phyloP scores from a whole-genome alignment of 148 eudicot species.

The Rheum nobile region DNA sequence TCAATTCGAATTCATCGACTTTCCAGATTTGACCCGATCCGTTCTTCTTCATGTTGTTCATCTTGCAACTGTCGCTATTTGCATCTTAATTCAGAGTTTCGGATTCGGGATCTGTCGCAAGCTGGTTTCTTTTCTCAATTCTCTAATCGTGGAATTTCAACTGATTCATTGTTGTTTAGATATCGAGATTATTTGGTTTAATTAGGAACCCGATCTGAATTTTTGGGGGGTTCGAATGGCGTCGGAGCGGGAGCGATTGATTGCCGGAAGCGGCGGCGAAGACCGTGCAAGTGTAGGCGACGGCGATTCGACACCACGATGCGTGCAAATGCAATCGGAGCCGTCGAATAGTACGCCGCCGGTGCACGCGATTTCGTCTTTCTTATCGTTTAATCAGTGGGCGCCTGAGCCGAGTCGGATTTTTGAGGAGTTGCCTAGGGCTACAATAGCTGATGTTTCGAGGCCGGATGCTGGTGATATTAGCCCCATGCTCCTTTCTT shows the following conservation, averaged over 20 bases:
- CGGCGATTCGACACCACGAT: slow-evolving; percentile 17
- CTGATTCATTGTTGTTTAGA: not conserved
- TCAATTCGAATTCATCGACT: slow-evolving; percentile 6
- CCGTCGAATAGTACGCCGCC: slow-evolving; percentile 17
- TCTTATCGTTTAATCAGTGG: slow-evolving; percentile 33
- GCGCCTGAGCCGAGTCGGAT: slow-evolving; percentile 43
- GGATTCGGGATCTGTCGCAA: not conserved
- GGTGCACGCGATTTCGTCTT: slow-evolving; percentile 29
- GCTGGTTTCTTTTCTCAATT: not conserved
- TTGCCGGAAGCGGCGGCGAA: slow-evolving; percentile 30
- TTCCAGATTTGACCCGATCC: slow-evolving; percentile 9
- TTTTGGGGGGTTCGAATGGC: slow-evolving; percentile 23
- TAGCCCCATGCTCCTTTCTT: slow-evolving; percentile 72
- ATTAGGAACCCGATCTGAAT: not conserved
- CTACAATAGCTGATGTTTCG: slow-evolving; percentile 60
- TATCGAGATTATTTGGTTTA: not conserved
- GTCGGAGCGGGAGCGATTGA: slow-evolving; percentile 42
- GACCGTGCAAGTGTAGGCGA: slow-evolving; percentile 5
- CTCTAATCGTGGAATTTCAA: not conserved
- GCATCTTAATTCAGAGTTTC: not conserved
- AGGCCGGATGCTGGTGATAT: slow-evolving; percentile 91
- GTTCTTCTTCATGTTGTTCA: slow-evolving; percentile 1
- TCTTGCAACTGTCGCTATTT: not conserved
- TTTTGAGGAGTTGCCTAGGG: slow-evolving; percentile 87
- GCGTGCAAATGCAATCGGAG: slow-evolving; percentile 57